These are phyloP conservation scores for Ogataea dorogensis DNA, from an alignment of 805 yeast genomes.

Conservation along the genomic window DNA sequence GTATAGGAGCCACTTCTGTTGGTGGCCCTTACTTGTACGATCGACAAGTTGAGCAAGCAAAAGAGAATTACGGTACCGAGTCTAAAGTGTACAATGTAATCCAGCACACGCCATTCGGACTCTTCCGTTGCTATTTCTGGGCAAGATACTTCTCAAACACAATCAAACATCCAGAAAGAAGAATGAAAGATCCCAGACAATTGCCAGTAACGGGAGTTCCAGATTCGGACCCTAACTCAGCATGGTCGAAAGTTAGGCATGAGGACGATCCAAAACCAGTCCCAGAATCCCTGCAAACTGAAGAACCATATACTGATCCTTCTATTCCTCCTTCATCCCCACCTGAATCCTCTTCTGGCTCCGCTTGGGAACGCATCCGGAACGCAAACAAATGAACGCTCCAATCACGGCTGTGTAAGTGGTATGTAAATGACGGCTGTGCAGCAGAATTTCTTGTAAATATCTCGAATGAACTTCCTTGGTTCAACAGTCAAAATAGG, in stretches of 20 bases:
- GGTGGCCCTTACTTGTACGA: conserved; percentile 31
- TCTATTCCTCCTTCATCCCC: neutral
- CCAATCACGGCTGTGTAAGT: conserved; percentile 5
- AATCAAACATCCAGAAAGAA: conserved; percentile 47
- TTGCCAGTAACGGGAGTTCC: neutral
- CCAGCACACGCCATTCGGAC: conserved; percentile 28
- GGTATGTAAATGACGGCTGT: conserved; percentile 1
- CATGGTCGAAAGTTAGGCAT: conserved; percentile 10
- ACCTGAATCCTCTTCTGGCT: neutral
- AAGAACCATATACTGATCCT: too few relatives aligned
- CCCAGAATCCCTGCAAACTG: too few relatives aligned
- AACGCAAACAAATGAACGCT: conserved; percentile 4
- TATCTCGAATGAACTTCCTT: conserved; percentile 3
- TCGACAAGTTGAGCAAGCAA: conserved; percentile 35
- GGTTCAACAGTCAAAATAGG: neutral
- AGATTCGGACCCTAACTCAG: conserved; percentile 1
- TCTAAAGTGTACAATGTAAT: conserved; percentile 24
- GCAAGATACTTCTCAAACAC: conserved; percentile 52
- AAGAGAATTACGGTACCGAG: conserved; percentile 26
- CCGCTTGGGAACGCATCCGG: conserved; percentile 12
- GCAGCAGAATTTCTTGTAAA: conserved; percentile 2
- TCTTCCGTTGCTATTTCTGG: conserved; percentile 37
- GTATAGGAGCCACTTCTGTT: conserved; percentile 33
- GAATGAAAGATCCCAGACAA: conserved; percentile 54
- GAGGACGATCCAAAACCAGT: conserved; percentile 1